Evolutionary conservation across 345 rosid species (phyloP).

Genomic region (Gossypium rotundifolium): DNA sequence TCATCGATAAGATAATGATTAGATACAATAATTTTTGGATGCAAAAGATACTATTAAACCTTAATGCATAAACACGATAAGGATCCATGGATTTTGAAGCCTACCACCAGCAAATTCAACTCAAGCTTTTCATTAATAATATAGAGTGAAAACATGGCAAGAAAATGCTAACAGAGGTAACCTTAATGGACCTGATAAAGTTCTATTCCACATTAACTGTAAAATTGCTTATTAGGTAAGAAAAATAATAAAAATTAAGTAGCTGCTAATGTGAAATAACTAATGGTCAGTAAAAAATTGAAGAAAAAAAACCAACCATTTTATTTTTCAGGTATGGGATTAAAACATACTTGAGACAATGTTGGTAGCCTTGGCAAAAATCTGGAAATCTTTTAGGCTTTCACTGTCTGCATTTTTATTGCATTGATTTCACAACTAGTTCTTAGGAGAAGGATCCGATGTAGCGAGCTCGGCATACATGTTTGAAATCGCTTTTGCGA

Average conservation of each 20-base stretch:
- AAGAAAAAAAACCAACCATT: background rate
- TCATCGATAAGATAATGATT: too few species aligned
- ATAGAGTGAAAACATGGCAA: background rate
- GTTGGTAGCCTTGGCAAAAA: background rate
- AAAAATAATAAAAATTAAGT: background rate
- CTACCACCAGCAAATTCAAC: background rate
- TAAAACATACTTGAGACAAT: background rate
- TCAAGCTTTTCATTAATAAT: background rate
- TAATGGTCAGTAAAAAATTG: too few species aligned
- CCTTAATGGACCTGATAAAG: too few species aligned
- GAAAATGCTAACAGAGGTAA: background rate
- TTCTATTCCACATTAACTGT: background rate
- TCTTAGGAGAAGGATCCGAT: conserved; percentile 40
- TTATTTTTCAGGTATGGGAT: conserved; percentile 1
- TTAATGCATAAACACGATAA: background rate
- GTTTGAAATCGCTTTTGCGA: conserved; percentile 42
- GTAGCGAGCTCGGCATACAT: conserved; percentile 48
- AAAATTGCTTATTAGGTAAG: background rate
- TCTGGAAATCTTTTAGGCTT: background rate
- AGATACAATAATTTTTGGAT: too few species aligned
- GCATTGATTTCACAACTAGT: background rate
- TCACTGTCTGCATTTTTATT: background rate
- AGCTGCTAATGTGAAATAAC: background rate
- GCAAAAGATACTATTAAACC: background rate
- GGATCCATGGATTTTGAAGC: background rate